These are phyloP conservation scores for Chalciporus sp. DNA, from an alignment of 1,284 basidiomycete genomes.

Conservation along the genomic window DNA sequence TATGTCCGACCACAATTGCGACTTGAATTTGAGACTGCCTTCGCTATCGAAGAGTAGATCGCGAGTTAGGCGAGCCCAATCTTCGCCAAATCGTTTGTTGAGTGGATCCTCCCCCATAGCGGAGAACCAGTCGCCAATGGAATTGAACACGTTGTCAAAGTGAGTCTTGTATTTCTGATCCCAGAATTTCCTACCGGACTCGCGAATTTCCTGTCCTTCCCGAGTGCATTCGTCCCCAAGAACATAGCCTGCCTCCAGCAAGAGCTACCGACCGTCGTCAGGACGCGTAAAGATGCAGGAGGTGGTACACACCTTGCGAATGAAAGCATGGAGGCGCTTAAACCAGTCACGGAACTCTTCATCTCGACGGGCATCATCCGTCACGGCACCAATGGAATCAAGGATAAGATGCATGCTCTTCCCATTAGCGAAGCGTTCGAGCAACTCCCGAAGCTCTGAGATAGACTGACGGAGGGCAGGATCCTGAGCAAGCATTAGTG, in stretches of 20 bases:
- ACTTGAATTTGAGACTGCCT: constrained; percentile 90
- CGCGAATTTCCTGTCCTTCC: constrained; percentile 62
- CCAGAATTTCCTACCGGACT: constrained; percentile 79
- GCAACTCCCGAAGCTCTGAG: constrained; percentile 72
- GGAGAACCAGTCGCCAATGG: constrained; percentile 76
- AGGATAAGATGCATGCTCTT: constrained; percentile 68
- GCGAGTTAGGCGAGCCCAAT: constrained; percentile 82
- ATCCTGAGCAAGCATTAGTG: constrained; percentile 42
- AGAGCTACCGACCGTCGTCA: constrained; percentile 42
- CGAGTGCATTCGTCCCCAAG: constrained; percentile 76
- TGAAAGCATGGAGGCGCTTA: constrained; percentile 61
- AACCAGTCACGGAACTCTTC: constrained; percentile 83
- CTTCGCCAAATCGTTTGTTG: constrained; percentile 79
- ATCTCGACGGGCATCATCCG: constrained; percentile 78
- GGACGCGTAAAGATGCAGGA: neutral
- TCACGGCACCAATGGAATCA: constrained; percentile 74
- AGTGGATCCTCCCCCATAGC: constrained; percentile 85
- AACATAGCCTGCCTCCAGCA: constrained; percentile 89
- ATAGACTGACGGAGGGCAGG: constrained; percentile 59
- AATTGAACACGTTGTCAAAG: constrained; percentile 80
- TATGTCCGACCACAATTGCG: constrained; percentile 85
- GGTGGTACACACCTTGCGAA: constrained; percentile 55
- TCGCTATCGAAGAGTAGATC: constrained; percentile 79
- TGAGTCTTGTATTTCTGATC: constrained; percentile 84
- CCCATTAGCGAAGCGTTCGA: constrained; percentile 91